Base-by-base conservation (phyloP, 2,329 filamentous ascomycete genomes). In the Mollisia scopiformis region DNA sequence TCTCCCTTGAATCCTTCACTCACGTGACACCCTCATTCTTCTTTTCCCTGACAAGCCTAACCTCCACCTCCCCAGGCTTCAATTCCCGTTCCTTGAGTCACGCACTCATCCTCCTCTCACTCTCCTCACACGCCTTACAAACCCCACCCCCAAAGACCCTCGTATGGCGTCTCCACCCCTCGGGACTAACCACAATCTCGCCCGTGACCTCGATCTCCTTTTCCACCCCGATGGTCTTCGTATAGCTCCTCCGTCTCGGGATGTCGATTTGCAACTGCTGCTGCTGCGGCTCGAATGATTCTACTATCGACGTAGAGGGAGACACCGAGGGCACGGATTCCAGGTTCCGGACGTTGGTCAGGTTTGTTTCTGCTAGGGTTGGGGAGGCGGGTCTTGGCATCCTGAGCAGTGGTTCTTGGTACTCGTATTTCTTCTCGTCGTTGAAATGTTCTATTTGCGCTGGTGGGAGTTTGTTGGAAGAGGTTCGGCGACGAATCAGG, bases 111-210 rank as follows among this genome's bases (percentile, higher is more conserved):
- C 50, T 49, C 23, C 49, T 41, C 25, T 68, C 63, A 31, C 59
- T 62, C 46, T 69, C 67, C 54, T 63, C 50, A 47, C 68, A 69
- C 2, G 66, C 66, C 31, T 55, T 52, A 41, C 68, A 69, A 2
- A 69, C 68, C 3, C 68, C 66, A 14, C 68, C 68, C 2, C 68
- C 68, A 55, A 69, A 69, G 16, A 69, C 68, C 27, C 62, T 57
- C 16, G 68, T 69, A 41, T 69, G 68, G 49, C 68, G 51, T 27
- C 63, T 55, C 68, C 68, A 69, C 23, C 62, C 63, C 19, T 68
- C 63, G 3, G 43, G 43, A 3, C 39, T 62, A 21, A 62, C 59
- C 4, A 69, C 52, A 47, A 69, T 65, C 52, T 69, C 68, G 2
- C 66, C 68, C 7, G 46, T 53, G 8, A 69, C 58, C 11, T 66